phyloP scores from a whole-genome alignment of 164 flowering plant species.

The Annona cherimola region DNA sequence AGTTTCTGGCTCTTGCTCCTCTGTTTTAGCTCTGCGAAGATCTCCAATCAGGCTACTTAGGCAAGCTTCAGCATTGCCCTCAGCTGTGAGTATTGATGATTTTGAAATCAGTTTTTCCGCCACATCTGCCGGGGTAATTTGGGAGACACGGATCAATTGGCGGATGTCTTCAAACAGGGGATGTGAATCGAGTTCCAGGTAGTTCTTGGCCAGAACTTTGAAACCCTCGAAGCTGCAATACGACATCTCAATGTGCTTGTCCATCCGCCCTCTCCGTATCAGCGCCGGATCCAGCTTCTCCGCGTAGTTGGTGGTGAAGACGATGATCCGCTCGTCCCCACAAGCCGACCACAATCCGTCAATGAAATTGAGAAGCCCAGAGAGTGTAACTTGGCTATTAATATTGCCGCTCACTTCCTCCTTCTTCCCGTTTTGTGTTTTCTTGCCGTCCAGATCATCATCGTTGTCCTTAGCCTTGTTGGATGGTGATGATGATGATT shows the following conservation, averaged over 20 bases:
- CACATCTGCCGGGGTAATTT: constrained; percentile 59
- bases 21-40: constrained; percentile 32
- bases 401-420: constrained; percentile 18
- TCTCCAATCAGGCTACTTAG: constrained; percentile 32
- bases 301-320: constrained; percentile 59
- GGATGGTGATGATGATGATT: background rate
- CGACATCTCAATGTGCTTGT: constrained; percentile 61
- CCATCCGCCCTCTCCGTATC: constrained; percentile 58
- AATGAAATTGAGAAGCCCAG: constrained; percentile 64
- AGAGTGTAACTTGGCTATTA: constrained; percentile 53
- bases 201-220: constrained; percentile 48
- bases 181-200: constrained; percentile 37
- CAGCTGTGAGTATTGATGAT: constrained; percentile 8
- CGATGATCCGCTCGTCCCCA: constrained; percentile 56
- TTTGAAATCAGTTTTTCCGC: constrained; percentile 58
- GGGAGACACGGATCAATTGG: constrained; percentile 23
- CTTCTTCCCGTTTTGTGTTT: constrained; percentile 15
- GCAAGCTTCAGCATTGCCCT: constrained; percentile 25
- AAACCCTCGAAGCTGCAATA: constrained; percentile 48
- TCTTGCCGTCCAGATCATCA: too few relatives aligned
- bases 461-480: constrained; percentile 25
- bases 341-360: constrained; percentile 72
- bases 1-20: background rate
- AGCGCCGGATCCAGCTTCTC: constrained; percentile 59
- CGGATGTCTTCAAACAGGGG: constrained; percentile 29